Conservation (phyloP, 495 filamentous ascomycete species). For the Podospora sp. region DNA sequence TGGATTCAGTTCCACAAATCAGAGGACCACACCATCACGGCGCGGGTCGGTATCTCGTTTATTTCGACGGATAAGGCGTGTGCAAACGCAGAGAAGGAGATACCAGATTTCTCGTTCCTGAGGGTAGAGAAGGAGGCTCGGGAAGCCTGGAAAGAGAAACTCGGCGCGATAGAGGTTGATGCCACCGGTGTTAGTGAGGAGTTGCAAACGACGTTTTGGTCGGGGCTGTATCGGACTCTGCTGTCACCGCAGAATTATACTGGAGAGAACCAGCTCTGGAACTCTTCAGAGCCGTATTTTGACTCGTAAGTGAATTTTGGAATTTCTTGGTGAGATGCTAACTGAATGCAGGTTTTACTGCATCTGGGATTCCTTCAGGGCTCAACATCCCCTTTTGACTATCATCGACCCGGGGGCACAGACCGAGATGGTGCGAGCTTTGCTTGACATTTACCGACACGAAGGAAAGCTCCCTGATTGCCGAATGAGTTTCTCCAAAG, state of each 20-base stretch:
- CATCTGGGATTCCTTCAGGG: constrained; percentile 75
- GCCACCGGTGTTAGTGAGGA: constrained; percentile 56
- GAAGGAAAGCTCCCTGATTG: constrained; percentile 65
- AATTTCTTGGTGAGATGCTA: constrained; percentile 24
- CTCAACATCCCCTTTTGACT: constrained; percentile 68
- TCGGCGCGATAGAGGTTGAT: constrained; percentile 58
- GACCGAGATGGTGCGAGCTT: constrained; percentile 65
- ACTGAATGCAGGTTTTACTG: constrained; percentile 59
- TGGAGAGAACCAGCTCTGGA: constrained; percentile 72
- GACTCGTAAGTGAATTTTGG: constrained; percentile 54
- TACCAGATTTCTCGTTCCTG: constrained; percentile 64
- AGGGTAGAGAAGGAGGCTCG: constrained; percentile 53
- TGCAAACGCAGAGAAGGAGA: constrained; percentile 63
- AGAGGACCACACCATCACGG: constrained; percentile 49
- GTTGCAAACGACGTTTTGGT: constrained; percentile 67
- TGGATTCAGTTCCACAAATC: constrained; percentile 61
- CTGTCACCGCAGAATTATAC: constrained; percentile 75
- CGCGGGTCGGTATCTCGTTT: constrained; percentile 68
- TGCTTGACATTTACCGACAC: constrained; percentile 70
- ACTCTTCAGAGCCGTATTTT: constrained; percentile 72
- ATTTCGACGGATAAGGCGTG: constrained; percentile 65
- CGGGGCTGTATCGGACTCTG: constrained; percentile 65
- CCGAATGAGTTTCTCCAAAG: constrained; percentile 64
- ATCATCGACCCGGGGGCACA: constrained; percentile 66
- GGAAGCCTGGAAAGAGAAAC: constrained; percentile 61